Conservation (phyloP, 305 asterid species). For the Salvia sclarea region DNA sequence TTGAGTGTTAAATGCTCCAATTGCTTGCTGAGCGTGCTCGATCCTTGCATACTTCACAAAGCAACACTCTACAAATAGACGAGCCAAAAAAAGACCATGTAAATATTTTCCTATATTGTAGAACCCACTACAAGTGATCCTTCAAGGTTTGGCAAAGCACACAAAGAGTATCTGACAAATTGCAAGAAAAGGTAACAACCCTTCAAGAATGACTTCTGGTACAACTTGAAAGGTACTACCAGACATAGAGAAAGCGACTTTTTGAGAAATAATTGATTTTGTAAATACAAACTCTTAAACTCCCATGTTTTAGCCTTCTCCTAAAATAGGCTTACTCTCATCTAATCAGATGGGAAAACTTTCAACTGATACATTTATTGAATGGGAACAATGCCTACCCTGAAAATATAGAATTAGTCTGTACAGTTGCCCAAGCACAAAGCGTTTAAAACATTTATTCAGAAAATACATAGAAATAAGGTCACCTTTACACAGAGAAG, state of each 20-base stretch:
- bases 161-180: not conserved
- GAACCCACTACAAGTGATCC: slow-evolving; percentile 4
- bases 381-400: not conserved
- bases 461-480: not conserved
- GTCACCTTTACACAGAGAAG: not conserved
- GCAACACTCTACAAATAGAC: slow-evolving; percentile 61
- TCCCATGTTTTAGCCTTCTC: not conserved
- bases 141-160: slow-evolving; percentile 12
- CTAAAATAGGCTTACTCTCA: not conserved
- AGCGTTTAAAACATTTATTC: not conserved
- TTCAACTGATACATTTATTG: not conserved
- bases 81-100: slow-evolving; percentile 7
- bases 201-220: not conserved
- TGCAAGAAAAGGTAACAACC: slow-evolving; percentile 8
- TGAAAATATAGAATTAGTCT: not conserved
- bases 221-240: not conserved
- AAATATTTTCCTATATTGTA: not conserved
- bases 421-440: slow-evolving; percentile 1
- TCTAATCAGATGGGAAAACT: slow-evolving; percentile 6
- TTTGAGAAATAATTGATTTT: too few species aligned
- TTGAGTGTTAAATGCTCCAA: slow-evolving; percentile 54
- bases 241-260: not conserved
- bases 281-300: not conserved
- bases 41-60: slow-evolving; percentile 75
- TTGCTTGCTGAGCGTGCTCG: slow-evolving; percentile 81